Percentiles rank a stretch among this genome's conserved stretches.
Conservation (phyloP, 2,329 filamentous ascomycete species). For the Paracorniculantispora psalliotae region DNA sequence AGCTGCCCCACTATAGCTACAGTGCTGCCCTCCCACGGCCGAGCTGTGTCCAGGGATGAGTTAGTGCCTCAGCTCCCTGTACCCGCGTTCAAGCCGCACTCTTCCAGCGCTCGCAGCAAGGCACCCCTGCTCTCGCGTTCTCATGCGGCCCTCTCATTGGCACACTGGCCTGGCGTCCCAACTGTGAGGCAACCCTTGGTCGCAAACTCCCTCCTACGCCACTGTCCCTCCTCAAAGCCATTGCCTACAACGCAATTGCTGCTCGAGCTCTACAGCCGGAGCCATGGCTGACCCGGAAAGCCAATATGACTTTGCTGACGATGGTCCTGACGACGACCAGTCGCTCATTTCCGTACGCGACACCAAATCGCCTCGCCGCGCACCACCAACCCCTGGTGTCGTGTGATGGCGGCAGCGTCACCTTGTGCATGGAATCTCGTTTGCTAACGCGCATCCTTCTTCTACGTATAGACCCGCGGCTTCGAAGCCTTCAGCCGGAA, state of each 20-base stretch:
- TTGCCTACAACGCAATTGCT: slow-evolving; percentile 7
- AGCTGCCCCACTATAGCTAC: no score
- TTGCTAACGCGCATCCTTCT: slow-evolving; percentile 5
- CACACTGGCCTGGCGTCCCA: background rate
- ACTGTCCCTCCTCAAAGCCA: background rate
- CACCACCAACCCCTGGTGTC: slow-evolving; percentile 20
- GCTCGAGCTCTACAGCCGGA: slow-evolving; percentile 11
- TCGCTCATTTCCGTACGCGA: slow-evolving; percentile 39
- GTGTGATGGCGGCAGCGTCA: slow-evolving; percentile 22
- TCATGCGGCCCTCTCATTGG: slow-evolving; percentile 5
- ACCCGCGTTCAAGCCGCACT: no score
- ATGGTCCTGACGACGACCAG: slow-evolving; percentile 41
- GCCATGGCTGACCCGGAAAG: slow-evolving; percentile 40
- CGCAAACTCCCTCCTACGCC: slow-evolving; percentile 4
- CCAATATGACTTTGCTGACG: slow-evolving; percentile 42
- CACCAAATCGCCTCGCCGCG: background rate
- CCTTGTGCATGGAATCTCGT: background rate
- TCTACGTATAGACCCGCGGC: slow-evolving; percentile 63
- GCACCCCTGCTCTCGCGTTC: background rate
- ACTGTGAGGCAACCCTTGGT: slow-evolving; percentile 2
- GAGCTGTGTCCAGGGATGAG: background rate
- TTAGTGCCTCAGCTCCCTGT: background rate
- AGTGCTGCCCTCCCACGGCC: background rate
- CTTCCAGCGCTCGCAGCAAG: background rate
- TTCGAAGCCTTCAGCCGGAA: slow-evolving; percentile 92